phyloP scores from a whole-genome alignment of 2,329 filamentous ascomycete species.

The Fusarium hostae region DNA sequence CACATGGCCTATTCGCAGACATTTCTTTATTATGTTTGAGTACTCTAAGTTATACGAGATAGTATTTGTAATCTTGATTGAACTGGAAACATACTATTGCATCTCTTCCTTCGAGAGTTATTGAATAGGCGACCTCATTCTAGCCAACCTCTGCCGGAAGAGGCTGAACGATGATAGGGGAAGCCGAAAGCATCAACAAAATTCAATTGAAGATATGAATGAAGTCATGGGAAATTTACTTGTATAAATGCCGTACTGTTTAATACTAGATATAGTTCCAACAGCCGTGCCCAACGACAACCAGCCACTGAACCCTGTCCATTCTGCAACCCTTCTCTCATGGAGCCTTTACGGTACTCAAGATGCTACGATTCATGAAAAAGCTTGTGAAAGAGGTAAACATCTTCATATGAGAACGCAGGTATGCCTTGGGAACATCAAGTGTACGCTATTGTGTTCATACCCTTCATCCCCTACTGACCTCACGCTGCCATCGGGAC shows the following conservation, averaged over 20 bases:
- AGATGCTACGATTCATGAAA: rapidly evolving
- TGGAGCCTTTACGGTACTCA: too few relatives aligned
- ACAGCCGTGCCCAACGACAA: not conserved
- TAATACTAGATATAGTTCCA: not conserved
- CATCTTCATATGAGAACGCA: not conserved
- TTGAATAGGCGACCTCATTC: not conserved
- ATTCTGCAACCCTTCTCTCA: not conserved
- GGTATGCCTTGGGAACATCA: not conserved
- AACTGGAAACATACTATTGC: not conserved
- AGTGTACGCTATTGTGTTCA: not conserved
- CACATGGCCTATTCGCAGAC: not conserved
- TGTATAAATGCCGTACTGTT: not conserved
- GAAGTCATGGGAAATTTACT: rapidly evolving
- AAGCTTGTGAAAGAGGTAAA: too few relatives aligned
- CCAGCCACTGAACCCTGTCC: not conserved
- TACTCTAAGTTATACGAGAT: not conserved
- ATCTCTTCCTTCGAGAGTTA: not conserved
- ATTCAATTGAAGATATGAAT: too few relatives aligned
- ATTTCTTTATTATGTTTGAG: rapidly evolving
- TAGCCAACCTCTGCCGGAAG: not conserved
- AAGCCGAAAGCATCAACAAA: not conserved
- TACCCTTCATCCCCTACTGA: not conserved
- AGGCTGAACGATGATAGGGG: too few relatives aligned
- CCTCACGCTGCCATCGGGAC: too few relatives aligned
- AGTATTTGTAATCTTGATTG: not conserved